These are phyloP conservation scores for Claviceps monticola DNA, from an alignment of 2,329 filamentous ascomycete species.

Conservation along the genomic window DNA sequence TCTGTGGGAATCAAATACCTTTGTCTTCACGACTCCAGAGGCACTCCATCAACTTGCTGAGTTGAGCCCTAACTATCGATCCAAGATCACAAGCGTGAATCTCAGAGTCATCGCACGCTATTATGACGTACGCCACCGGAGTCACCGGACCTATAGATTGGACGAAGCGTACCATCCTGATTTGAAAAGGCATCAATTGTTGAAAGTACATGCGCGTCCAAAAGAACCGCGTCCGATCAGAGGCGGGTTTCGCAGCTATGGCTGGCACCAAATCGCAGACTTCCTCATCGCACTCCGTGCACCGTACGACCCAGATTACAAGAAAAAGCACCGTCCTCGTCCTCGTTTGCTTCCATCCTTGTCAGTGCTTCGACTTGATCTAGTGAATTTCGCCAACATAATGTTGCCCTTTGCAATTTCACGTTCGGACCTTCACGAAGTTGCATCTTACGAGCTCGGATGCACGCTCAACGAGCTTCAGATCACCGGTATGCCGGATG, in stretches of 20 bases:
- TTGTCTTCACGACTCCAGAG: slow-evolving; percentile 38
- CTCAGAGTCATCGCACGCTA: slow-evolving; percentile 41
- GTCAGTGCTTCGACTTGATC: slow-evolving; percentile 34
- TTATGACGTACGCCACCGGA: too few relatives aligned
- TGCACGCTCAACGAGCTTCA: slow-evolving; percentile 39
- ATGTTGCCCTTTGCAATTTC: slow-evolving; percentile 26
- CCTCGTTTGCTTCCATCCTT: slow-evolving; percentile 35
- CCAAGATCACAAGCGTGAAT: slow-evolving; percentile 30
- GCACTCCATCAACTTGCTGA: slow-evolving; percentile 35
- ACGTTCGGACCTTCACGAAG: slow-evolving; percentile 33
- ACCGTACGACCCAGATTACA: slow-evolving; percentile 30
- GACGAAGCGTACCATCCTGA: slow-evolving; percentile 28
- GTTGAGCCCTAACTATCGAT: slow-evolving; percentile 27
- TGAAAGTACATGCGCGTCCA: slow-evolving; percentile 28
- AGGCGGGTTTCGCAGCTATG: slow-evolving; percentile 40
- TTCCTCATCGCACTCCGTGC: slow-evolving; percentile 37
- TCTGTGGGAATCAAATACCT: slow-evolving; percentile 38
- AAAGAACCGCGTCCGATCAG: slow-evolving; percentile 32
- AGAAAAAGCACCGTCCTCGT: slow-evolving; percentile 19
- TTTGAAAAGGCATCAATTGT: slow-evolving; percentile 25
- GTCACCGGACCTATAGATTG: slow-evolving; percentile 32
- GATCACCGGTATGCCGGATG: slow-evolving; percentile 36
- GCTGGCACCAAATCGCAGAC: slow-evolving; percentile 39
- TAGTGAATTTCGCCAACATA: slow-evolving; percentile 38
- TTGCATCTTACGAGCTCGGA: slow-evolving; percentile 39